Evolutionary conservation across 2,329 filamentous ascomycete genomes (phyloP).

Genomic region (Alternaria gansuensis): DNA sequence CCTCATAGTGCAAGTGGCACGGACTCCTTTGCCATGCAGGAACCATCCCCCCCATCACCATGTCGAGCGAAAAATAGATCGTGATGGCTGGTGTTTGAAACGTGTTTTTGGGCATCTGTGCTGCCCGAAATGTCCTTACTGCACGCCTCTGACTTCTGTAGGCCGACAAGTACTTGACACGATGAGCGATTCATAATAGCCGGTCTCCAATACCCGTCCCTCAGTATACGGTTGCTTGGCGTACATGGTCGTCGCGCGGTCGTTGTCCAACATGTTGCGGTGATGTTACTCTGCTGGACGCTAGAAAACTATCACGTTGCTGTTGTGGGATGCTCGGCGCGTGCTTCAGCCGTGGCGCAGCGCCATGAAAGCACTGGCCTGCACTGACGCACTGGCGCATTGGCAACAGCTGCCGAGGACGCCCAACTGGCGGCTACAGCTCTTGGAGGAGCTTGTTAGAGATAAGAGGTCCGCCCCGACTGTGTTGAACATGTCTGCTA

Average conservation of each 20-base stretch:
- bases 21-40: slow-evolving; percentile 25
- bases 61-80: slow-evolving; percentile 4
- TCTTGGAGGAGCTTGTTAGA: slow-evolving; percentile 25
- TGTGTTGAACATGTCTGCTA: neutral
- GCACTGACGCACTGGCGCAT: slow-evolving; percentile 10
- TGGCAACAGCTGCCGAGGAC: slow-evolving; percentile 22
- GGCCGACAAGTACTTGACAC: slow-evolving; percentile 24
- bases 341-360: slow-evolving; percentile 23
- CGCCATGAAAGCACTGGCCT: slow-evolving; percentile 24
- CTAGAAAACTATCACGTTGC: slow-evolving; percentile 12
- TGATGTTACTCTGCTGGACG: slow-evolving; percentile 11
- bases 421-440: slow-evolving; percentile 9
- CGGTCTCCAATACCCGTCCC: slow-evolving; percentile 6
- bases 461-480: slow-evolving; percentile 16
- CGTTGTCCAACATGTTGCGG: slow-evolving; percentile 14
- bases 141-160: slow-evolving; percentile 7
- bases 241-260: slow-evolving; percentile 13
- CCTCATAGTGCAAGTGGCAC: slow-evolving; percentile 17
- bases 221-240: slow-evolving; percentile 6
- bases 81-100: slow-evolving; percentile 9
- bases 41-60: slow-evolving; percentile 20
- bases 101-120: slow-evolving; percentile 7
- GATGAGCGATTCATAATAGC: slow-evolving; percentile 25
- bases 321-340: slow-evolving; percentile 21
- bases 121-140: neutral